These are phyloP conservation scores for Pulveroboletus sp. DNA, from an alignment of 768 basidiomycete species.

Conservation along the genomic window DNA sequence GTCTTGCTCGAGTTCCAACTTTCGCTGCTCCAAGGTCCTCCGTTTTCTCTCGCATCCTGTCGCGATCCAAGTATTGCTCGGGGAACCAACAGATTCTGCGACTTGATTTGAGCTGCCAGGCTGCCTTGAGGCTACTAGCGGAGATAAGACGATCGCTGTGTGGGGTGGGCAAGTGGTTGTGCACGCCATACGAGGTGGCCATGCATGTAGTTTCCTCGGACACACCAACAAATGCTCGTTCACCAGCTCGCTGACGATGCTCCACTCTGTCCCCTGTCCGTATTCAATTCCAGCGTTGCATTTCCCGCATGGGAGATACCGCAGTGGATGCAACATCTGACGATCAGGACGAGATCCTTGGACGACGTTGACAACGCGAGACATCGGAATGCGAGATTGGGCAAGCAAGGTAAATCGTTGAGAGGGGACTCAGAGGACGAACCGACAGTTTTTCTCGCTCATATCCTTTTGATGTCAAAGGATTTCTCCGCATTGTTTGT, in stretches of 20 bases:
- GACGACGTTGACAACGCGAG: constrained; percentile 10
- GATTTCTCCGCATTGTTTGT: constrained; percentile 28
- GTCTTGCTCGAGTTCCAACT: constrained; percentile 28
- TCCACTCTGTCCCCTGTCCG: constrained; percentile 24
- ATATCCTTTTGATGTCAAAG: constrained; percentile 23
- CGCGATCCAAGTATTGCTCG: constrained; percentile 10
- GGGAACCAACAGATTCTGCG: neutral
- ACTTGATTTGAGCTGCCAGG: neutral
- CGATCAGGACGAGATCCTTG: constrained; percentile 9
- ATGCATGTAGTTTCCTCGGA: constrained; percentile 19
- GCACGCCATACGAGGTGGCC: constrained; percentile 7
- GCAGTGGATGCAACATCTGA: constrained; percentile 8
- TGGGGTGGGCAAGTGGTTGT: constrained; percentile 13
- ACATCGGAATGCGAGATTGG: constrained; percentile 15
- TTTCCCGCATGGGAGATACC: constrained; percentile 25
- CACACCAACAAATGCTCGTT: constrained; percentile 28
- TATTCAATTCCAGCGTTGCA: constrained; percentile 27
- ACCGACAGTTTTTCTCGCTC: constrained; percentile 1
- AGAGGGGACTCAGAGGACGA: constrained; percentile 5
- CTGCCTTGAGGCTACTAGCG: constrained; percentile 1
- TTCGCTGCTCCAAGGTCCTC: constrained; percentile 27
- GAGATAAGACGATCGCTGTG: constrained; percentile 8
- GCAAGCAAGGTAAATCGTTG: constrained; percentile 11
- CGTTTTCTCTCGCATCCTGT: constrained; percentile 27
- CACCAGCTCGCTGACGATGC: constrained; percentile 24